These are phyloP conservation scores for Carpinus fangiana DNA, from an alignment of 306 rosid genomes.

Conservation along the genomic window DNA sequence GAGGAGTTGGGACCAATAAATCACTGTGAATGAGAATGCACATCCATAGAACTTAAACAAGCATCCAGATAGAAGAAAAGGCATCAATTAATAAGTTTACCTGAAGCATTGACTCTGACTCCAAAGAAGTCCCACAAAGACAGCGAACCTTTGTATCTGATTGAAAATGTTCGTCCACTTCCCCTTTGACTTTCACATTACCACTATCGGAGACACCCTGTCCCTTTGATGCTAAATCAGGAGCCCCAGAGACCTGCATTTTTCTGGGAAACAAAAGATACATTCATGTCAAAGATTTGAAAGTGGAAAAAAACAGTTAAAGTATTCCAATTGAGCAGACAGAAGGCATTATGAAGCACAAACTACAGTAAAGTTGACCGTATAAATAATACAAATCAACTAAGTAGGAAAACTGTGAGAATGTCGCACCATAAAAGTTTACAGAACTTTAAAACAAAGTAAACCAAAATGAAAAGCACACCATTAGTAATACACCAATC, in stretches of 20 bases:
- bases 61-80: constrained; percentile 15
- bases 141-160: constrained; percentile 77
- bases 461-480: neutral
- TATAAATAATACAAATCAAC: neutral
- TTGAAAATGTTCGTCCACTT: constrained; percentile 71
- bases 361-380: neutral
- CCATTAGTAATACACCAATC: neutral
- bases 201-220: constrained; percentile 82
- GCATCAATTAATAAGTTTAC: constrained; percentile 37
- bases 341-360: neutral
- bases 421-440: neutral
- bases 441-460: constrained; percentile 1
- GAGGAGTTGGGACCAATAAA: constrained; percentile 2
- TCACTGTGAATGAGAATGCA: neutral
- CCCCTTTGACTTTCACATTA: constrained; percentile 75
- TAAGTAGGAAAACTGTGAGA: neutral
- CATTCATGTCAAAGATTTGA: neutral
- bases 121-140: constrained; percentile 79
- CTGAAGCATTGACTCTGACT: constrained; percentile 84
- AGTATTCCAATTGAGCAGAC: neutral
- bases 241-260: constrained; percentile 94
- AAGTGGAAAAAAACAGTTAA: neutral
- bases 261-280: constrained; percentile 56
- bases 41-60: constrained; percentile 14
- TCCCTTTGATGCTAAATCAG: constrained; percentile 87